Base-by-base conservation (phyloP, 805 yeast species). In the Kazachstania kunashirensis region DNA sequence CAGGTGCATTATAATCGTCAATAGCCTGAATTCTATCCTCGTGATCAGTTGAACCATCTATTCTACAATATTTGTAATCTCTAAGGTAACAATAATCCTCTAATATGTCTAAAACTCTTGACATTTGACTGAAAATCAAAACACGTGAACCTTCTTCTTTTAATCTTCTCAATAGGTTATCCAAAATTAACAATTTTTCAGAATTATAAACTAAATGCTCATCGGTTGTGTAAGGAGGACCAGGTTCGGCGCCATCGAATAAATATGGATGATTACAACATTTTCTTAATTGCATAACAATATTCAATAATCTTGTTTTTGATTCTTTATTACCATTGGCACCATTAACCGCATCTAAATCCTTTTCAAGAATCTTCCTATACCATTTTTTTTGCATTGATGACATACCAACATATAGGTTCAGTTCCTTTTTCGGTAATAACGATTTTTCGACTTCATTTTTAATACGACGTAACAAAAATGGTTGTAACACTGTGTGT, bases 161-260 rank as follows among this genome's bases (percentile, higher is more conserved):
- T 45, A 75, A 66, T 44, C 75, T 76, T 47, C 69, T 73, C 53
- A 82, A 61, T 41, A 82, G 51, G 50, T 74, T 73, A 54, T 82
- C 94, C 50, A 82, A 63, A 17, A 82, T 79, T 33, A 77, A 68
- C 70, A 82, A 68, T 53, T 82, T 82, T 38, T 77, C 79, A 4
- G 86, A 69, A 54, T 82, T 82, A 57, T 58, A 79, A 24, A 82
- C 77, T 54, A 82, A 66, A 61, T 82, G 94, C 53, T 82, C 92
- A 57, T 82, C 94, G 0, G 89, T 82, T 7, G 92, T 82, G 49
- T 66, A 82, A 16, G 94, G 94, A 14, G 94, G 94, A 10, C 94
- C 94, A 1, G 92, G 92, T 52, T 82, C 94, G 1, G 89, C 92
- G 30, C 94, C 94, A 55, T 82, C 92, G 50, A 82, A 82, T 27